Evolutionary conservation across 371 early-diverging fungal species (phyloP).

Genomic region (Choanephora cucurbitarum): DNA sequence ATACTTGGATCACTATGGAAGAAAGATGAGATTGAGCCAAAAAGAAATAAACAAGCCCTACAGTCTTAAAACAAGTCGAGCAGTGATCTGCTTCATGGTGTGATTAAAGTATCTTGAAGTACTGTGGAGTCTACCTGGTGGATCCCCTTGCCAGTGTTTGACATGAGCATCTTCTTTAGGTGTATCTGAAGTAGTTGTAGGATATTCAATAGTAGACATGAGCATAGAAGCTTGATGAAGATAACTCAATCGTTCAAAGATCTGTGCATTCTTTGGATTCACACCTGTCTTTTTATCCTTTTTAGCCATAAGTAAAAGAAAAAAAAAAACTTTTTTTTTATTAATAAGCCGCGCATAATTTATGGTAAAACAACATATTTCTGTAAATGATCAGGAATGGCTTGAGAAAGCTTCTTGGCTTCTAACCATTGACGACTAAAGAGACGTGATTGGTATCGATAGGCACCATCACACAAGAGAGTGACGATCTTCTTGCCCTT

Average conservation of each 20-base stretch:
- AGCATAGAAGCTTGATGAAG: conserved; percentile 43
- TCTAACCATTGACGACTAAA: conserved; percentile 88
- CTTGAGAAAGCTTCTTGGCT: conserved; percentile 72
- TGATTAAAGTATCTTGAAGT: conserved; percentile 36
- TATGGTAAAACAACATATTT: conserved; percentile 76
- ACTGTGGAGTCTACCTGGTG: conserved; percentile 26
- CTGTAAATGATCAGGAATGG: conserved; percentile 83
- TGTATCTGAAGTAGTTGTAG: background rate
- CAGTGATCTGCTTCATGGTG: conserved; percentile 39
- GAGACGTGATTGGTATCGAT: conserved; percentile 88
- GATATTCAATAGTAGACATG: conserved; percentile 32
- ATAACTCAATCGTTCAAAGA: conserved; percentile 42
- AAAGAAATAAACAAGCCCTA: conserved; percentile 14
- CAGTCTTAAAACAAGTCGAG: conserved; percentile 40
- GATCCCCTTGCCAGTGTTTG: conserved; percentile 28
- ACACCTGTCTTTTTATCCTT: conserved; percentile 31
- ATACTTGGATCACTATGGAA: conserved; percentile 38
- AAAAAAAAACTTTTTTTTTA: too few species aligned
- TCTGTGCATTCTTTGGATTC: conserved; percentile 33
- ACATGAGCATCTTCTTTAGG: background rate
- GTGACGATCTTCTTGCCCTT: conserved; percentile 83
- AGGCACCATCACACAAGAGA: conserved; percentile 90
- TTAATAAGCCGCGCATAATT: too few species aligned
- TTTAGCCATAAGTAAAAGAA: conserved; percentile 6
- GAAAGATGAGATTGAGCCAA: background rate